Conservation (phyloP, 2,329 filamentous ascomycete species). For the Fusarium cyanostomum region DNA sequence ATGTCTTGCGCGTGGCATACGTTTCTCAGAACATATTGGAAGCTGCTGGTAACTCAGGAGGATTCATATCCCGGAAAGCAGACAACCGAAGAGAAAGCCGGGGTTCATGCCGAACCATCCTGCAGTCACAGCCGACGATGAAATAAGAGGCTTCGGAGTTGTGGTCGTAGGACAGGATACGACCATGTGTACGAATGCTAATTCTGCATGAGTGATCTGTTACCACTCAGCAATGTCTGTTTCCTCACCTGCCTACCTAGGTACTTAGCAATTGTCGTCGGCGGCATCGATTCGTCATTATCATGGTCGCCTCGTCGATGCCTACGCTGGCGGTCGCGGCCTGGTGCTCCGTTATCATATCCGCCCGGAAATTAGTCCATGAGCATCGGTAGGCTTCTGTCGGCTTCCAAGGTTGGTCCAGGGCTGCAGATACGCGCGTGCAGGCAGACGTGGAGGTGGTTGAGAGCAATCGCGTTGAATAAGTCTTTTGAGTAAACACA, state of each 20-base stretch:
- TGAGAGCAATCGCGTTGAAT: too few relatives aligned
- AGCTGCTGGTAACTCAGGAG: slow-evolving; percentile 6
- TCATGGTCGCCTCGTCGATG: slow-evolving; percentile 4
- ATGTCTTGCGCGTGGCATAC: background rate
- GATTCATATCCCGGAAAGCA: background rate
- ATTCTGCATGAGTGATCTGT: slow-evolving; percentile 5
- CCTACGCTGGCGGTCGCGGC: background rate
- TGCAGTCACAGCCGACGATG: background rate
- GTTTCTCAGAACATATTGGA: background rate
- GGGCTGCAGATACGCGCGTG: slow-evolving; percentile 9
- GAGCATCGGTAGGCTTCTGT: slow-evolving; percentile 25
- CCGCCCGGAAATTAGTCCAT: background rate
- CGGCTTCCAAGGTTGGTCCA: slow-evolving; percentile 16
- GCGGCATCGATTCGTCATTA: slow-evolving; percentile 28
- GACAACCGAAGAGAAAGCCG: background rate
- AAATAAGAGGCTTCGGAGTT: slow-evolving; percentile 2
- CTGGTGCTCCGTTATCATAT: slow-evolving; percentile 19
- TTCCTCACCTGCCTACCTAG: slow-evolving; percentile 1
- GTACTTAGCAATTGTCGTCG: background rate
- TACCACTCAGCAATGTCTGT: background rate
- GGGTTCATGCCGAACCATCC: slow-evolving; percentile 2
- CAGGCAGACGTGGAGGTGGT: slow-evolving; percentile 5
- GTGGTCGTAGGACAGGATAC: background rate
- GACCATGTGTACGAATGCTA: slow-evolving; percentile 2
- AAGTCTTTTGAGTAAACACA: too few relatives aligned